Conservation (phyloP, 805 yeast genomes). For the Ogataea salicorniae region DNA sequence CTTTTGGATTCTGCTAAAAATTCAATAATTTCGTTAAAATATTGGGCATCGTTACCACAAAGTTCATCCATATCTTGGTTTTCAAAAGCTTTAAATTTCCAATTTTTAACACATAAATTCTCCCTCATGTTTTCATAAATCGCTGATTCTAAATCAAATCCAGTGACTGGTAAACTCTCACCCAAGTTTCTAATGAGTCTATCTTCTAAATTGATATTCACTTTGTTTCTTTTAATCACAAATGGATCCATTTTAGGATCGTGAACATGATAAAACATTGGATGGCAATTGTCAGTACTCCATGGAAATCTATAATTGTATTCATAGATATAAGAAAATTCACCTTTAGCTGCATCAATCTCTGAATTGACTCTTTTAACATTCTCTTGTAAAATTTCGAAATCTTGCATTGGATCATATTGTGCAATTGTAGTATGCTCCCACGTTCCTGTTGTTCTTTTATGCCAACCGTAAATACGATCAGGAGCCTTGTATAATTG, state of each 20-base stretch:
- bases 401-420: conserved; percentile 27
- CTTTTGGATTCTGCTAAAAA: conserved; percentile 2
- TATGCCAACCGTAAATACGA: conserved; percentile 18
- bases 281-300: conserved; percentile 14
- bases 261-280: conserved; percentile 40
- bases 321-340: conserved; percentile 2
- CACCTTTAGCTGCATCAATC: conserved; percentile 1
- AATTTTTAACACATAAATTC: conserved; percentile 13
- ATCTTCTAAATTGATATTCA: conserved; percentile 13
- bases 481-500: conserved; percentile 37
- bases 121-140: conserved; percentile 21
- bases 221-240: conserved; percentile 21
- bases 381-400: conserved; percentile 9
- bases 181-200: conserved; percentile 24
- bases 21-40: conserved; percentile 4
- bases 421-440: conserved; percentile 20
- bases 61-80: not conserved
- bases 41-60: conserved; percentile 3
- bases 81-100: not conserved
- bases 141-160: conserved; percentile 22
- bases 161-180: conserved; percentile 14
- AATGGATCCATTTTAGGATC: conserved; percentile 49
- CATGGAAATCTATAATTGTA: conserved; percentile 13
- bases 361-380: conserved; percentile 2
- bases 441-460: conserved; percentile 14